These are phyloP conservation scores for Cucurbita maxima DNA, from an alignment of 306 rosid genomes.

Conservation along the genomic window DNA sequence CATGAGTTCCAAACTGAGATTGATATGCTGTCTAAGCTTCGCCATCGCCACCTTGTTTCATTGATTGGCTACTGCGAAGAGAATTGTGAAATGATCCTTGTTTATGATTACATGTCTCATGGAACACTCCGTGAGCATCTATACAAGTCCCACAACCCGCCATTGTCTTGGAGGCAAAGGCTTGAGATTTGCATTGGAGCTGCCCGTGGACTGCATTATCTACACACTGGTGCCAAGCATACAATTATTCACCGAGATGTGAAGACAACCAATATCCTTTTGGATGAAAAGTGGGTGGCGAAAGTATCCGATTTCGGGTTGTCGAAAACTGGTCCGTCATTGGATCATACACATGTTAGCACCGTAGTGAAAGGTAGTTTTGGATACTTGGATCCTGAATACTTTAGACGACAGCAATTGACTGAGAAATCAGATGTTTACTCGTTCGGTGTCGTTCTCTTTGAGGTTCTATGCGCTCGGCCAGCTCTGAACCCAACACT, in stretches of 20 bases:
- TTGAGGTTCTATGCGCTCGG: constrained; percentile 88
- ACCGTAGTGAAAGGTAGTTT: constrained; percentile 98
- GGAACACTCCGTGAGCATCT: constrained; percentile 96
- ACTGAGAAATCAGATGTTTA: constrained; percentile 96
- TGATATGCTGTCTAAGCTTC: constrained; percentile 99
- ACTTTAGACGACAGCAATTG: constrained; percentile 94
- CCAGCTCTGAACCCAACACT: constrained; percentile 91
- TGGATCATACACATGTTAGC: constrained; percentile 95
- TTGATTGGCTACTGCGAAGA: constrained; percentile 93
- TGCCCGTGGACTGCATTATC: constrained; percentile 95
- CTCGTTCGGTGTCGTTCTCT: constrained; percentile 95
- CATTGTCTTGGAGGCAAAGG: constrained; percentile 98
- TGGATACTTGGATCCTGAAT: constrained; percentile 97
- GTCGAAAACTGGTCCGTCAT: constrained; percentile 94
- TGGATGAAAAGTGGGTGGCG: constrained; percentile 98
- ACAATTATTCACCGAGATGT: constrained; percentile 96
- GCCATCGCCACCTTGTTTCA: constrained; percentile 96
- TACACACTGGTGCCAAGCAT: constrained; percentile 94
- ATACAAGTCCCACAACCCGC: constrained; percentile 94
- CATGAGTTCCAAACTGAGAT: constrained; percentile 99
- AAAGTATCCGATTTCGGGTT: constrained; percentile 96
- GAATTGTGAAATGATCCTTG: constrained; percentile 94
- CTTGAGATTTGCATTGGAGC: constrained; percentile 98
- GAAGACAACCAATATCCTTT: constrained; percentile 89
- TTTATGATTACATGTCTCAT: constrained; percentile 83